phyloP scores from a whole-genome alignment of 495 filamentous ascomycete genomes.

The Aspergillus nanangensis region DNA sequence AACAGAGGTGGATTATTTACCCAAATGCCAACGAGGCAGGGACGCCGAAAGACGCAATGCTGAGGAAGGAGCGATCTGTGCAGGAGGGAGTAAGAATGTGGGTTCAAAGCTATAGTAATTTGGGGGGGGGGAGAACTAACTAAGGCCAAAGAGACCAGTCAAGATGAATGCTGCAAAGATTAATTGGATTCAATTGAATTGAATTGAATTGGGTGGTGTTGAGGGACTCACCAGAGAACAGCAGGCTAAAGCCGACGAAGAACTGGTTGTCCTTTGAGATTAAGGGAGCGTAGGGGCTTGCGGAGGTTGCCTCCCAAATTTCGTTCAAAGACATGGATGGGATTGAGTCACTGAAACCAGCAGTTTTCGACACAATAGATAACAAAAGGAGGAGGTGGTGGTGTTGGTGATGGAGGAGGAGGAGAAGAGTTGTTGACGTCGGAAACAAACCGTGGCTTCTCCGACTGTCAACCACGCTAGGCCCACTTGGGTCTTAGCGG shows the following conservation, averaged over 20 bases:
- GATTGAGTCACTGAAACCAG: slow-evolving; percentile 1
- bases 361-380: not conserved
- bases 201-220: no score
- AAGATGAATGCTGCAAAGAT: slow-evolving; percentile 49
- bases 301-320: slow-evolving; percentile 83
- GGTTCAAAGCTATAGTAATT: not conserved
- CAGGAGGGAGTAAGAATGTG: slow-evolving; percentile 4
- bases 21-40: slow-evolving; percentile 87
- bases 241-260: slow-evolving; percentile 71
- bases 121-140: slow-evolving; percentile 48
- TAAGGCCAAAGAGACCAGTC: slow-evolving; percentile 73
- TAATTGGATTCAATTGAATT: not conserved
- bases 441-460: no score
- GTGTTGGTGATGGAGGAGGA: not conserved
- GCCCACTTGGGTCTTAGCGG: no score
- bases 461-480: no score
- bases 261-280: slow-evolving; percentile 83
- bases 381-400: not conserved
- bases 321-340: slow-evolving; percentile 66
- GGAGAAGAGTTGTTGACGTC: slow-evolving; percentile 3
- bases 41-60: slow-evolving; percentile 71
- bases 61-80: slow-evolving; percentile 80
- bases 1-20: slow-evolving; percentile 46
- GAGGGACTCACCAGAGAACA: slow-evolving; percentile 60
- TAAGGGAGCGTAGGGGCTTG: slow-evolving; percentile 75